A percentile compares a stretch with the other conserved stretches of the same genome.
These are phyloP conservation scores for Saprolegnia parasitica DNA, from an alignment of 352 stramenopile genomes.

Conservation along the genomic window DNA sequence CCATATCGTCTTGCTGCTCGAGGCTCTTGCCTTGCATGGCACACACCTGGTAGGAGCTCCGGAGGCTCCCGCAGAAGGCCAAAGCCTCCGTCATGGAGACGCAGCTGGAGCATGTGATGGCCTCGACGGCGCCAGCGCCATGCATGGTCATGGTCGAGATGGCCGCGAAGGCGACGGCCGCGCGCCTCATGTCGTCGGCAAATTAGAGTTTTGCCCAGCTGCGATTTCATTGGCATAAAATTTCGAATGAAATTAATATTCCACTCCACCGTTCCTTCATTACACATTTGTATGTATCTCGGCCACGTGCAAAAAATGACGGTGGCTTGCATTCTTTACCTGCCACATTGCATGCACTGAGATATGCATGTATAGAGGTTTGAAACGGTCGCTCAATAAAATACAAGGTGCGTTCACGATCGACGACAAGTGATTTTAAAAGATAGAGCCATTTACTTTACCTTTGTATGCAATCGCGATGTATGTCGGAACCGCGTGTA, in stretches of 20 bases:
- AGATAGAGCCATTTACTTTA: not conserved
- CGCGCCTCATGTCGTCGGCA: not conserved
- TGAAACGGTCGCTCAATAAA: not conserved
- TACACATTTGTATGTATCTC: not conserved
- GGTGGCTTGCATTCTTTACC: too few relatives aligned
- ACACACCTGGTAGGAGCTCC: constrained; percentile 11
- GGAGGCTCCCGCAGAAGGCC: constrained; percentile 8
- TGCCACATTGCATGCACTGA: not conserved
- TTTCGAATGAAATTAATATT: not conserved
- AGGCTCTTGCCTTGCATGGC: constrained; percentile 1
- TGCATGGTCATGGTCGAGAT: not conserved
- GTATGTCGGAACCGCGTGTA: too few relatives aligned
- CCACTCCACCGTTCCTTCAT: not conserved
- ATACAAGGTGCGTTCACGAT: not conserved
- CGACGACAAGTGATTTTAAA: not conserved
- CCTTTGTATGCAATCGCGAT: not conserved
- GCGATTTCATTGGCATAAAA: constrained; percentile 12
- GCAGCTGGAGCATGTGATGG: constrained; percentile 11
- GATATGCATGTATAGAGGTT: not conserved
- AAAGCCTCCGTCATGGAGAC: constrained; percentile 12
- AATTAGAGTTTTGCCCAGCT: not conserved
- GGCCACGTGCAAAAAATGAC: not conserved
- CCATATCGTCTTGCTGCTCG: constrained; percentile 6
- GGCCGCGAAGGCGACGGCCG: not conserved
- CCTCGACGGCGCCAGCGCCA: not conserved